Percentiles rank a stretch among this genome's conserved stretches.
Evolutionary conservation across 129 eudicot genomes (phyloP).

Genomic region (Saposhnikovia divaricata): DNA sequence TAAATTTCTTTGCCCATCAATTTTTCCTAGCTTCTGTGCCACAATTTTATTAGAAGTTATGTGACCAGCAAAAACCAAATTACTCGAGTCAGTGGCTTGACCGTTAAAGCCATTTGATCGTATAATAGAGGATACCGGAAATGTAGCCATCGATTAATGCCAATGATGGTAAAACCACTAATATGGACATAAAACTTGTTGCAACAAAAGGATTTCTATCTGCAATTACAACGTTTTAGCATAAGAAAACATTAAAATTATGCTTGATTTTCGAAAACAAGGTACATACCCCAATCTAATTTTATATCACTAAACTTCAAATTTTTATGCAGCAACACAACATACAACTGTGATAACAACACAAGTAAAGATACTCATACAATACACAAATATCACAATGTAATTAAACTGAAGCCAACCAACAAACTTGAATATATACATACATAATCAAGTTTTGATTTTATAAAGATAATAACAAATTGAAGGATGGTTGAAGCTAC

Average conservation of each 20-base stretch:
- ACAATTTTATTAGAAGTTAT: slow-evolving; percentile 19
- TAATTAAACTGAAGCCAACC: neutral
- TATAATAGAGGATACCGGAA: slow-evolving; percentile 25
- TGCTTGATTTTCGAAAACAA: neutral
- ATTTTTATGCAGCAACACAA: neutral
- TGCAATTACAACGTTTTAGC: neutral
- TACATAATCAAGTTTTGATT: neutral
- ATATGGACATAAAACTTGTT: slow-evolving; percentile 24
- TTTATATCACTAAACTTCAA: neutral
- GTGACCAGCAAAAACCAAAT: slow-evolving; percentile 15
- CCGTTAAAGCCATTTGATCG: slow-evolving; percentile 26
- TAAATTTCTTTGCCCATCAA: slow-evolving; percentile 18
- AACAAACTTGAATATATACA: neutral
- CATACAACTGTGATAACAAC: neutral
- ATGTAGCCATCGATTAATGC: slow-evolving; percentile 35
- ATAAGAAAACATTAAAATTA: neutral
- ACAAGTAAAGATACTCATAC: neutral
- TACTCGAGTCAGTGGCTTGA: slow-evolving; percentile 26
- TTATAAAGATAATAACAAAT: neutral
- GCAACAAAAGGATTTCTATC: slow-evolving; percentile 14
- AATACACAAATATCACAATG: neutral
- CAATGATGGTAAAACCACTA: slow-evolving; percentile 8
- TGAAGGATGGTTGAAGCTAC: neutral
- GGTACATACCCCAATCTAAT: neutral
- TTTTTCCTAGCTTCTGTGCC: slow-evolving; percentile 18